Conservation (phyloP, 1,284 basidiomycete genomes). For the Abortiporus biennis region DNA sequence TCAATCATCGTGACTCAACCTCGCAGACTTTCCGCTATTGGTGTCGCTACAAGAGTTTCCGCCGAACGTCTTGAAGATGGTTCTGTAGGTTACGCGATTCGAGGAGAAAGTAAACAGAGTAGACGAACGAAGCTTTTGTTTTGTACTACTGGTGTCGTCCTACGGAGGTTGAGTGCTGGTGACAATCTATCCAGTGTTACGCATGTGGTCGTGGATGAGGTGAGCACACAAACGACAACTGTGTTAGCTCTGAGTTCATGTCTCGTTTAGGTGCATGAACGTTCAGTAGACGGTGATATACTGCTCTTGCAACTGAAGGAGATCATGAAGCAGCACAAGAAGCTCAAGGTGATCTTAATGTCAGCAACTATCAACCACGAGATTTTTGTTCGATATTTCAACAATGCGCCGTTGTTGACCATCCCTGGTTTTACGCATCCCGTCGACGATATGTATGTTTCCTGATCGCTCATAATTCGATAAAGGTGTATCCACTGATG, state of each 20-base stretch:
- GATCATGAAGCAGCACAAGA: slow-evolving; percentile 63
- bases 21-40: slow-evolving; percentile 84
- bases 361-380: slow-evolving; percentile 89
- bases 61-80: slow-evolving; percentile 81
- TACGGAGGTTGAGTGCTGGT: slow-evolving; percentile 75
- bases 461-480: slow-evolving; percentile 1
- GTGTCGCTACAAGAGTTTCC: slow-evolving; percentile 85
- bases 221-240: slow-evolving; percentile 22
- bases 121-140: slow-evolving; percentile 77
- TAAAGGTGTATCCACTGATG: not conserved
- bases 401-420: slow-evolving; percentile 72
- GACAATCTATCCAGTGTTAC: slow-evolving; percentile 68
- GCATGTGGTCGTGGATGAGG: slow-evolving; percentile 91
- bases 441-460: slow-evolving; percentile 63
- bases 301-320: slow-evolving; percentile 83
- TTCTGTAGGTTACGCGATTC: slow-evolving; percentile 85
- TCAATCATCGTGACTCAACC: slow-evolving; percentile 91
- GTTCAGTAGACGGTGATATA: slow-evolving; percentile 88
- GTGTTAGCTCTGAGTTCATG: slow-evolving; percentile 2
- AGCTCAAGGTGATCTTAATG: slow-evolving; percentile 82
- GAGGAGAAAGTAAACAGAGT: slow-evolving; percentile 78
- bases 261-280: slow-evolving; percentile 73
- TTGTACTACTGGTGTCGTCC: slow-evolving; percentile 89
- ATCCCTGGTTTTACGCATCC: slow-evolving; percentile 86
- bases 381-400: slow-evolving; percentile 77